A percentile compares a stretch with the other conserved stretches of the same genome.
Conservation (phyloP, 805 yeast genomes). For the Grigorovia transvaalensis region DNA sequence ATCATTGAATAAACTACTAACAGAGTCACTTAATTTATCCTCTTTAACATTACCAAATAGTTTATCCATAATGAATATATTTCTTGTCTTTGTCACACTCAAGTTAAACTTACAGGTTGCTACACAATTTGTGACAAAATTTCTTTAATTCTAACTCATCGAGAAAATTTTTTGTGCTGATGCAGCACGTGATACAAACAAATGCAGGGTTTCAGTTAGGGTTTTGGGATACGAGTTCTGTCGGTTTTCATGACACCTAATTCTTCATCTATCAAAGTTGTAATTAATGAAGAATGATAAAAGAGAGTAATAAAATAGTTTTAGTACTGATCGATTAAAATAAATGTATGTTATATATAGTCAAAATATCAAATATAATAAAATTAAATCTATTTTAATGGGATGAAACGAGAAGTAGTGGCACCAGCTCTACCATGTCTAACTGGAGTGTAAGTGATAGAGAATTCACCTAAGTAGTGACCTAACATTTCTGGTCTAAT, state of each 20-base stretch:
- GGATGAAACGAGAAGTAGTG: constrained; percentile 70
- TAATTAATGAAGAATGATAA: too few relatives aligned
- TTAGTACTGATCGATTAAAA: neutral
- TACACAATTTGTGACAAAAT: too few relatives aligned
- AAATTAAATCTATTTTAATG: constrained; percentile 38
- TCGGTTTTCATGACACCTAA: too few relatives aligned
- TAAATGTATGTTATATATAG: neutral
- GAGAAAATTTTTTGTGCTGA: too few relatives aligned
- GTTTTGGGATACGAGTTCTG: too few relatives aligned
- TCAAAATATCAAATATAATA: neutral
- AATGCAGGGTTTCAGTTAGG: too few relatives aligned
- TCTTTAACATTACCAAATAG: constrained; percentile 27
- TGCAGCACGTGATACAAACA: too few relatives aligned
- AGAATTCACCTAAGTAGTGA: constrained; percentile 99
- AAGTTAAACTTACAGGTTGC: too few relatives aligned
- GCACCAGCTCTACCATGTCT: constrained; percentile 98
- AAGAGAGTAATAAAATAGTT: neutral
- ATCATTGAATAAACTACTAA: constrained; percentile 30
- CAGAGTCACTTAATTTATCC: constrained; percentile 25
- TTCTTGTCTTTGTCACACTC: too few relatives aligned
- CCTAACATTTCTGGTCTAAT: constrained; percentile 99
- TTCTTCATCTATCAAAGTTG: too few relatives aligned
- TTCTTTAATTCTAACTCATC: too few relatives aligned
- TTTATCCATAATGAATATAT: constrained; percentile 4
- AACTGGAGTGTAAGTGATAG: constrained; percentile 98